A percentile compares a stretch with the other conserved stretches of the same genome.
Conservation (phyloP, 208 protist genomes). For the Trypanosoma conorhini region DNA sequence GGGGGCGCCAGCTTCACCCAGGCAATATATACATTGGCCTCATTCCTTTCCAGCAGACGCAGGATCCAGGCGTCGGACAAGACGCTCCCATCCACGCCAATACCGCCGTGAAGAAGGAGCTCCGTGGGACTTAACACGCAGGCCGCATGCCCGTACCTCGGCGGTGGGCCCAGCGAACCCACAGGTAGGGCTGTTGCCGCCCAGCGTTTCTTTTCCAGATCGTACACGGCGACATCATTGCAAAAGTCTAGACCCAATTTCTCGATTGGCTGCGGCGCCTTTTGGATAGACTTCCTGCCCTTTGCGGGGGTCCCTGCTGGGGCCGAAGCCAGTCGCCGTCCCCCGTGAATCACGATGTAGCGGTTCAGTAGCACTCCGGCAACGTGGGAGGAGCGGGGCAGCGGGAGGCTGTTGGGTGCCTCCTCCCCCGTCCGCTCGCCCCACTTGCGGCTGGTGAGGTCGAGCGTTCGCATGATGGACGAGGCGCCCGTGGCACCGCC, state of each 20-base stretch:
- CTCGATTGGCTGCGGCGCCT: background rate
- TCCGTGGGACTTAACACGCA: constrained; percentile 37
- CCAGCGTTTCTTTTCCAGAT: constrained; percentile 24
- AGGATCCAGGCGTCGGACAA: constrained; percentile 78
- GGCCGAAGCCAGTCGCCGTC: constrained; percentile 37
- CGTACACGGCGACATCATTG: constrained; percentile 26
- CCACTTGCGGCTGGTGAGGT: constrained; percentile 26
- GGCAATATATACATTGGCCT: constrained; percentile 7
- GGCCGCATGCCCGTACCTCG: constrained; percentile 28
- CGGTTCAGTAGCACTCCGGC: constrained; percentile 58
- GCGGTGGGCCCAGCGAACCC: constrained; percentile 8
- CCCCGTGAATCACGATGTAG: constrained; percentile 68
- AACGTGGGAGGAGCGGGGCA: constrained; percentile 57
- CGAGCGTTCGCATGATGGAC: constrained; percentile 36
- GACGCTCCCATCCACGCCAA: constrained; percentile 46
- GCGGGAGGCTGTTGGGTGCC: constrained; percentile 12
- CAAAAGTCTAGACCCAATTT: constrained; percentile 21
- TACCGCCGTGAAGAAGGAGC: constrained; percentile 71
- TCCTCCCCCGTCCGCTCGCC: background rate
- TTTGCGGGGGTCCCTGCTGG: constrained; percentile 12
- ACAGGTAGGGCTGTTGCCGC: constrained; percentile 15
- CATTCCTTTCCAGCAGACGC: constrained; percentile 26
- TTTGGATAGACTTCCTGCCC: constrained; percentile 25
- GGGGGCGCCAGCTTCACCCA: constrained; percentile 21
- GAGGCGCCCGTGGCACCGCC: constrained; percentile 21